phyloP scores from a whole-genome alignment of 176 grass and related monocot genomes.

The Luzula sylvatica region DNA sequence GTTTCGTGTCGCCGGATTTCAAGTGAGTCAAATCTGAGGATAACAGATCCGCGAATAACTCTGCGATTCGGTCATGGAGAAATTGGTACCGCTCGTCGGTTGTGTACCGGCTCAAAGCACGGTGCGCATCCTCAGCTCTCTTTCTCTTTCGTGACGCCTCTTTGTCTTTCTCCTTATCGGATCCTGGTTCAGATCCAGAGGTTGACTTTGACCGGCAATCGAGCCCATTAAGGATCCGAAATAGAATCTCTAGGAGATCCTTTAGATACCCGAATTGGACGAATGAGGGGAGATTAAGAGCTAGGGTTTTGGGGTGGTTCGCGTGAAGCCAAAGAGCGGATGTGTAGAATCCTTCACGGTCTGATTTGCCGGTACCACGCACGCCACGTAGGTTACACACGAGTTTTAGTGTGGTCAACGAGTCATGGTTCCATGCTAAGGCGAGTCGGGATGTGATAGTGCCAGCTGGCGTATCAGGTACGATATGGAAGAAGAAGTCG shows the following conservation, averaged over 20 bases:
- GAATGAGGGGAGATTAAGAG: constrained; percentile 38
- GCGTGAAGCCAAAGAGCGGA: constrained; percentile 32
- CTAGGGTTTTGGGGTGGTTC: constrained; percentile 55
- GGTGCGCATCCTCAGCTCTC: constrained; percentile 27
- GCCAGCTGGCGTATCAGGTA: constrained; percentile 17
- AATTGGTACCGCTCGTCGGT: constrained; percentile 39
- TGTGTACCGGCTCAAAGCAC: constrained; percentile 38
- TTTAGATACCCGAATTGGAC: constrained; percentile 58
- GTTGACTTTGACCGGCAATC: neutral
- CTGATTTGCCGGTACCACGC: constrained; percentile 39
- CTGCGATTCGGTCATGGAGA: constrained; percentile 61
- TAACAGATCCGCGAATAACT: constrained; percentile 52
- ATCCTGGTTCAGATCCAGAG: neutral
- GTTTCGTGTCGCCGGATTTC: constrained; percentile 14
- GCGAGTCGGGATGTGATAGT: constrained; percentile 11
- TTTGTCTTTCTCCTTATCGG: constrained; percentile 10
- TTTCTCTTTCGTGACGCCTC: constrained; percentile 20
- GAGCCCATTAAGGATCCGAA: constrained; percentile 41
- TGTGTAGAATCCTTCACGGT: constrained; percentile 36
- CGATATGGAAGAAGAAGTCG: constrained; percentile 68
- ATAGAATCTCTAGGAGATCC: constrained; percentile 60
- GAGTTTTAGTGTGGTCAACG: constrained; percentile 31
- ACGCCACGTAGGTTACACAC: constrained; percentile 29
- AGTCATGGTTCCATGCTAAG: constrained; percentile 33
- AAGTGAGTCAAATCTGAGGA: constrained; percentile 47